phyloP scores from a whole-genome alignment of 2,329 filamentous ascomycete species.

The Penicillium rolfsii region DNA sequence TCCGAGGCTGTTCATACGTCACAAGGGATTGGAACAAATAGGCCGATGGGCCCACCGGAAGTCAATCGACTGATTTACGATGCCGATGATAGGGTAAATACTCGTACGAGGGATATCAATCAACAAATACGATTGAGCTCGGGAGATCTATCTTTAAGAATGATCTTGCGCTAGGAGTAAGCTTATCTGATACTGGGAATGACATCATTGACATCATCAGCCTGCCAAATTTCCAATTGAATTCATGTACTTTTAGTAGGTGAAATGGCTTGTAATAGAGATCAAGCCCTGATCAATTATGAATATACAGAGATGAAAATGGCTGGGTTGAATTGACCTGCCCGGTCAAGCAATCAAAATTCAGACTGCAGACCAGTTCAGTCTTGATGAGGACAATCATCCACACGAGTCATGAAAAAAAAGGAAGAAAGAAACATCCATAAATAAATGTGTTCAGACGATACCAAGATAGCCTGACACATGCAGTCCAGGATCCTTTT shows the following conservation, averaged over 20 bases:
- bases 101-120: neutral
- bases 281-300: conserved; percentile 9
- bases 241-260: conserved; percentile 11
- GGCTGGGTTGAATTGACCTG: neutral
- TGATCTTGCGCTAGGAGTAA: neutral
- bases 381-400: neutral
- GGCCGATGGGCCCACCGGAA: neutral
- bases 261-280: neutral
- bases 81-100: neutral
- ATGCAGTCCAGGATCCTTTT: neutral
- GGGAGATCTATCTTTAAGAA: neutral
- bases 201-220: conserved; percentile 25
- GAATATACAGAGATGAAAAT: conserved; percentile 14
- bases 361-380: conserved; percentile 11
- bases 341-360: neutral
- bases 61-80: neutral
- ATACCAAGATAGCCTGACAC: neutral
- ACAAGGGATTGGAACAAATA: conserved; percentile 9
- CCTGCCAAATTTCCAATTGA: neutral
- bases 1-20: conserved; percentile 30
- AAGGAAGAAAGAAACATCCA: neutral
- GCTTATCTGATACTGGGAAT: conserved; percentile 8
- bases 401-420: neutral
- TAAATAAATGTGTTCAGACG: neutral
- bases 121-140: neutral